Percentiles rank a stretch among this genome's conserved stretches.
phyloP scores from a whole-genome alignment of 352 stramenopile species.

The Lagenidium giganteum region DNA sequence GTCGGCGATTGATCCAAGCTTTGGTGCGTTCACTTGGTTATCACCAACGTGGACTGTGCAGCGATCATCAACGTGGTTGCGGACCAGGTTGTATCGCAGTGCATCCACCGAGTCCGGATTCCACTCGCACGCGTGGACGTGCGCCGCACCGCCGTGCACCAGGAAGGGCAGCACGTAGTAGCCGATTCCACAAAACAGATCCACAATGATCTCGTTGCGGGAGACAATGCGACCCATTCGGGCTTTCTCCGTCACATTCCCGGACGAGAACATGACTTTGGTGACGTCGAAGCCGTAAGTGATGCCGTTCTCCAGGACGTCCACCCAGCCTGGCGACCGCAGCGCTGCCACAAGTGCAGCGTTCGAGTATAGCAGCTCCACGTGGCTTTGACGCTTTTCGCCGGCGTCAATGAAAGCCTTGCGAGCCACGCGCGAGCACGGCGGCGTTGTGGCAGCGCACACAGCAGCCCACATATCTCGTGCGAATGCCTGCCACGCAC shows the following conservation, averaged over 20 bases:
- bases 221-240: slow-evolving; percentile 88
- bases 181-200: slow-evolving; percentile 97
- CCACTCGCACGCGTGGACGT: slow-evolving; percentile 95
- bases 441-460: slow-evolving; percentile 39
- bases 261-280: slow-evolving; percentile 96
- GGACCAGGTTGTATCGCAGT: slow-evolving; percentile 88
- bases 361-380: slow-evolving; percentile 69
- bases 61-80: slow-evolving; percentile 85
- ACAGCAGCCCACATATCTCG: slow-evolving; percentile 63
- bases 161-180: slow-evolving; percentile 97
- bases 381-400: slow-evolving; percentile 78
- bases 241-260: slow-evolving; percentile 96
- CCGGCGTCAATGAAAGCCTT: slow-evolving; percentile 75
- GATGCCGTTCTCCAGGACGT: slow-evolving; percentile 92
- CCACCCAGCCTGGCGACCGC: slow-evolving; percentile 63
- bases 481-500: slow-evolving; percentile 45
- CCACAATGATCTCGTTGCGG: slow-evolving; percentile 87
- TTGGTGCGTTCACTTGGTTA: slow-evolving; percentile 77
- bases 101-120: slow-evolving; percentile 91
- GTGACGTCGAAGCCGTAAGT: slow-evolving; percentile 94
- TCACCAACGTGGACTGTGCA: slow-evolving; percentile 87
- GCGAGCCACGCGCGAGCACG: slow-evolving; percentile 67
- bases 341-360: slow-evolving; percentile 24
- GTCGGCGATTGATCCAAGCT: slow-evolving; percentile 80
- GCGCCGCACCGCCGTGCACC: slow-evolving; percentile 82